Percentiles rank a stretch among this genome's conserved stretches.
These are phyloP conservation scores for Cystobasidium tubakii DNA, from an alignment of 768 basidiomycete species.

Conservation along the genomic window DNA sequence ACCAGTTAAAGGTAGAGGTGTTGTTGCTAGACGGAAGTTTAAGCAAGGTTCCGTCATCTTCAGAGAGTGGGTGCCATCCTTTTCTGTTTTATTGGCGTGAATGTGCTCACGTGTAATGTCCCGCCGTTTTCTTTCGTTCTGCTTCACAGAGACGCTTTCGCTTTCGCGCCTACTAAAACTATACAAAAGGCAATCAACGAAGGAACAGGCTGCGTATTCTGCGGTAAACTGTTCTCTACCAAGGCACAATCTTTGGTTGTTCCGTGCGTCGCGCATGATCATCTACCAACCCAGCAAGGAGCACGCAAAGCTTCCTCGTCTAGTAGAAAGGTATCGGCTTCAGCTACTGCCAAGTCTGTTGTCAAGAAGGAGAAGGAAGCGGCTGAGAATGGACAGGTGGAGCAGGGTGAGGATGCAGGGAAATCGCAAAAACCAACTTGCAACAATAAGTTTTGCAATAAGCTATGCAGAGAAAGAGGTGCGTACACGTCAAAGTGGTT, in stretches of 20 bases:
- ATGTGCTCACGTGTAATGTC: no score
- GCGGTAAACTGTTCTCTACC: slow-evolving; percentile 18
- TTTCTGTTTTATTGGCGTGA: no score
- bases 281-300: neutral
- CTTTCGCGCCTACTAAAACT: slow-evolving; percentile 23
- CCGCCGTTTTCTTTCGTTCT: neutral
- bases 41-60: slow-evolving; percentile 18
- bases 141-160: slow-evolving; percentile 23
- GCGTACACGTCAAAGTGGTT: neutral
- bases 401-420: neutral
- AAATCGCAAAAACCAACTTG: neutral
- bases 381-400: neutral
- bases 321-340: slow-evolving; percentile 13
- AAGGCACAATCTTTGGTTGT: slow-evolving; percentile 12
- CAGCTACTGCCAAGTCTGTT: neutral
- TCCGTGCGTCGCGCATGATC: slow-evolving; percentile 7
- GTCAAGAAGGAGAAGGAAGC: slow-evolving; percentile 2
- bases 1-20: slow-evolving; percentile 2
- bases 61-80: neutral
- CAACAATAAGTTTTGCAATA: slow-evolving; percentile 28
- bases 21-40: slow-evolving; percentile 12
- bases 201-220: slow-evolving; percentile 13
- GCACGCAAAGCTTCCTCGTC: neutral
- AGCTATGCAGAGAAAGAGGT: slow-evolving; percentile 33
- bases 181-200: slow-evolving; percentile 30